A percentile compares a stretch with the other conserved stretches of the same genome.
These are phyloP conservation scores for Epicoccum nigrum DNA, from an alignment of 2,329 filamentous ascomycete species.

Conservation along the genomic window DNA sequence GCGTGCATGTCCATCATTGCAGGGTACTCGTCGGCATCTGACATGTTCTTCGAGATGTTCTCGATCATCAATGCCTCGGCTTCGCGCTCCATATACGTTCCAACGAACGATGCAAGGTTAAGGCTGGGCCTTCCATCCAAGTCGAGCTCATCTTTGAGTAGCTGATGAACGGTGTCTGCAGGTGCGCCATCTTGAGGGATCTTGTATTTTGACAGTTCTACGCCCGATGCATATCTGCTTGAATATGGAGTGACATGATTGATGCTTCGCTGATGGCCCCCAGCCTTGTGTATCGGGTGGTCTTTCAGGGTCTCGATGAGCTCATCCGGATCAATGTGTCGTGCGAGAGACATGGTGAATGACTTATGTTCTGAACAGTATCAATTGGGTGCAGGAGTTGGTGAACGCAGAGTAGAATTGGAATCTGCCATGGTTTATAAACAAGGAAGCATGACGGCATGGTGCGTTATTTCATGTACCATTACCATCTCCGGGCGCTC, in stretches of 20 bases:
- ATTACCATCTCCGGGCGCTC: conserved; percentile 4
- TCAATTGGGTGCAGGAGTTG: neutral
- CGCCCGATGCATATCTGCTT: conserved; percentile 60
- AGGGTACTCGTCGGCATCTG: conserved; percentile 64
- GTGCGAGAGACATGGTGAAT: conserved; percentile 56
- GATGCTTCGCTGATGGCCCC: conserved; percentile 46
- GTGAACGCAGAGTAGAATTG: neutral
- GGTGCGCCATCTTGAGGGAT: conserved; percentile 64
- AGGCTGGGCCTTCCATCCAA: conserved; percentile 63
- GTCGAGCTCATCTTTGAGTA: conserved; percentile 56
- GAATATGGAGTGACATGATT: conserved; percentile 64
- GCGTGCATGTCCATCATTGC: conserved; percentile 63
- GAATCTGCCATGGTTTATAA: conserved; percentile 9
- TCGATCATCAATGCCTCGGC: conserved; percentile 69
- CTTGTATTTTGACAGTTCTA: conserved; percentile 65
- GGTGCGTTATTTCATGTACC: neutral
- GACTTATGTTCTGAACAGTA: neutral
- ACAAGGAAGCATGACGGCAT: conserved; percentile 13
- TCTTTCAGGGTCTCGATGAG: conserved; percentile 61
- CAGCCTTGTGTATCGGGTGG: conserved; percentile 49
- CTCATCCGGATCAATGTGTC: conserved; percentile 59
- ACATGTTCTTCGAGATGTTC: conserved; percentile 73
- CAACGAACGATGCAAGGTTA: conserved; percentile 72
- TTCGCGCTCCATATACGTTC: conserved; percentile 73
- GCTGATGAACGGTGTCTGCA: conserved; percentile 68